A percentile compares a stretch with the other conserved stretches of the same genome.
phyloP scores from a whole-genome alignment of 192 early-diverging fungal genomes.

The Borealophlyctis nickersoniae region DNA sequence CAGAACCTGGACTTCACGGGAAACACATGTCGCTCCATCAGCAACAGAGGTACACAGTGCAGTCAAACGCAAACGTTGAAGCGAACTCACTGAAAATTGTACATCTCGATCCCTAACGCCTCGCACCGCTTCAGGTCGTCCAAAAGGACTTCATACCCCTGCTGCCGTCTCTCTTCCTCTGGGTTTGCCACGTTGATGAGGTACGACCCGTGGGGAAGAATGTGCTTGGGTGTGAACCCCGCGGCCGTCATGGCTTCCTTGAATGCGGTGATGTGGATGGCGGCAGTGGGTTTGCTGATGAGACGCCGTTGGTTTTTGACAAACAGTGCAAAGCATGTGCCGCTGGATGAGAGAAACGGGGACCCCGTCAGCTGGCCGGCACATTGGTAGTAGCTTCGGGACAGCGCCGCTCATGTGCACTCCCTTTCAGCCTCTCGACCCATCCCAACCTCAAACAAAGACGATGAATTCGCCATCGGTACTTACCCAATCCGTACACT shows the following conservation, averaged over 20 bases:
- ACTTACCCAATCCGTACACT: constrained; percentile 34
- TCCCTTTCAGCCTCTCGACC: too few relatives aligned
- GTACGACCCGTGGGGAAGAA: constrained; percentile 55
- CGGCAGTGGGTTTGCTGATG: constrained; percentile 15
- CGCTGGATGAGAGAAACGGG: constrained; percentile 11
- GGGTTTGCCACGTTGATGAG: constrained; percentile 53
- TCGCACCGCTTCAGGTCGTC: constrained; percentile 54
- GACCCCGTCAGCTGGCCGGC: too few relatives aligned
- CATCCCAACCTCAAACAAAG: too few relatives aligned
- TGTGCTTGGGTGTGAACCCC: constrained; percentile 21
- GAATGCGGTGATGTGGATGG: constrained; percentile 24
- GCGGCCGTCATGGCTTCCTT: constrained; percentile 10
- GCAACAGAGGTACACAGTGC: too few relatives aligned
- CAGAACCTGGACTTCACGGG: constrained; percentile 1
- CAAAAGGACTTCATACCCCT: constrained; percentile 44
- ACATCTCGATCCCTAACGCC: constrained; percentile 42
- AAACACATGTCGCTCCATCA: too few relatives aligned
- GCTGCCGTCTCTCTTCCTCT: constrained; percentile 39
- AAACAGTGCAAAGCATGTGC: constrained; percentile 41
- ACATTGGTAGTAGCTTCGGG: too few relatives aligned
- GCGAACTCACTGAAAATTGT: constrained; percentile 53
- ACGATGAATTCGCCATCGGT: too few relatives aligned
- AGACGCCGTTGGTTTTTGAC: constrained; percentile 25
- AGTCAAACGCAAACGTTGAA: too few relatives aligned
- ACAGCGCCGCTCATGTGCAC: too few relatives aligned